Base-by-base conservation (phyloP, 345 rosid species). In the Arabidopsis suecica region DNA sequence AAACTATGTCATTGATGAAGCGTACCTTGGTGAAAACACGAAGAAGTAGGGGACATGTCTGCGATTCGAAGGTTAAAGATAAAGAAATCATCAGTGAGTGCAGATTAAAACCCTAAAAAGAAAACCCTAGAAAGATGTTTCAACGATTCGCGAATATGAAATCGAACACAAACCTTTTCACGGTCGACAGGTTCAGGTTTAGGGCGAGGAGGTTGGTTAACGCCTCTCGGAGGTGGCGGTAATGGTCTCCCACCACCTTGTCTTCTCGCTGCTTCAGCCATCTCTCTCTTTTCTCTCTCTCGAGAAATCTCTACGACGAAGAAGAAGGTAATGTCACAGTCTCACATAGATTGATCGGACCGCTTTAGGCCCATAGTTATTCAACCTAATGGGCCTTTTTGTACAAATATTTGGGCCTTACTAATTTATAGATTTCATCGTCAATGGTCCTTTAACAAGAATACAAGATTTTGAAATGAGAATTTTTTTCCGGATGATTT, bases 1-100 rank as follows among this genome's bases (percentile, higher is more conserved):
- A 56, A 54, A 30, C 40, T 25, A 28, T 3, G 4, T 28, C 32
- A 28, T 3, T 3, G 32, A 51, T 25, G 49, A 42, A 69, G 16
- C 83, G 60, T 80, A 94, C 98, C 97, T 94, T 88, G 10, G 97
- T 91, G 83, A 94, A 91, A 70, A 94, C 97, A 44, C 97, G 93
- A 82, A 89, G 96, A 89, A 91, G 82, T 22, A 94, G 36, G 4
- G 98, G 95, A 80, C 98, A 91, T n/a, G 93, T 89, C 97, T 94
- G 96, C 84, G 60, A 61, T 67, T 25, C 50, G 18, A 61, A 73
- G 2, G 22, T 25, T 33, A 0, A 2, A 42, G 22, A 62, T 42
- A 33, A 41, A 16, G 20, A 8, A 51, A 53, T 16, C 41, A 53
- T 16, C 41, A 71, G 34, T 44, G 16, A 72, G 20, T 8, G 18